Evolutionary conservation across 176 grass and related monocot genomes (phyloP), one percentile per base, ranked within the genome.

Genomic region (Raddia distichophylla): DNA sequence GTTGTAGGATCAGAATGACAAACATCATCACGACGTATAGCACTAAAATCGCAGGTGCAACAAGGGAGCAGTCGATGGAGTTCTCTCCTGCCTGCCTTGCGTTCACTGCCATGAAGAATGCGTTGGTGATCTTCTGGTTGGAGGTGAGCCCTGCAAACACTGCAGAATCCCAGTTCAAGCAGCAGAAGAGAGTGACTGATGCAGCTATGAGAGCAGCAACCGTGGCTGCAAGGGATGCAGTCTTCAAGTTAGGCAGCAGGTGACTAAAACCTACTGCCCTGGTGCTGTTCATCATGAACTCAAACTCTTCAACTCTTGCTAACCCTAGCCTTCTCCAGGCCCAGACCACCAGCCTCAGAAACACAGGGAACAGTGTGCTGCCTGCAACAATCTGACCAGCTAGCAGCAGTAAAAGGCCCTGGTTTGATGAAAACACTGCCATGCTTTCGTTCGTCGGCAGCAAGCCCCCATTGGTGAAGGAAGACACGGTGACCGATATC

Each of bases 401-500:
- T 13, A 89, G 62, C 9, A 98, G 72, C 27, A 94, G 65, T 4
- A 94, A 88, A 5, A 98, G 90, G 19, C 88, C 85, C 0, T 75
- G 68, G 79, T 98, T 85, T 3, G 73, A 52, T n/a, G 69, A 27
- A 67, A 97, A 94, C 46, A 89, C 87, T 4, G 83, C 86, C 83
- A 98, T 94, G 86, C 93, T 89, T 78, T 94, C 95, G 65, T 94
- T 93, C 14, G 81, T 94, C 2, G 92, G 87, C 34, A 93, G 64
- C 33, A 98, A 54, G 0, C 95, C 92, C 7, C 90, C 90, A 40
- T 98, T 98, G 33, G 92, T 91, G 57, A 98, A 93, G 48, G 88
- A 98, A 2, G 95, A 98, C 0, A 91, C 73, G 11, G 86, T 80
- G 20, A 72, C 27, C 1, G 81, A 79, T 60, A 83, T 55, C 8